These are phyloP conservation scores for Tubosaeta brunneosetosa DNA, from an alignment of 768 basidiomycete species.

Conservation along the genomic window DNA sequence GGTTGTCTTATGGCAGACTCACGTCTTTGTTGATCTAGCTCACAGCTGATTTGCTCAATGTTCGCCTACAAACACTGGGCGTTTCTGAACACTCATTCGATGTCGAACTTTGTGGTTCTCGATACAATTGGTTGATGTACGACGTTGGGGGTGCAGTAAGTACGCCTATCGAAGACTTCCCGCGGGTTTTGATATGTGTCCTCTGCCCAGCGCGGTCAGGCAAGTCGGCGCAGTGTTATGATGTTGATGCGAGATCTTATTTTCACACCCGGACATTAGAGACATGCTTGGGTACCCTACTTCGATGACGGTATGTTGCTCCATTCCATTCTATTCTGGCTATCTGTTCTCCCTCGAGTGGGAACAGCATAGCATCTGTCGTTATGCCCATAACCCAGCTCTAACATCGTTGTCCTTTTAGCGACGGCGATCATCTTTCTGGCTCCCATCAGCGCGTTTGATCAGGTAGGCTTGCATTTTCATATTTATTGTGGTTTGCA, in stretches of 20 bases:
- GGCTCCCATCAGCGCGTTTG: constrained; percentile 82
- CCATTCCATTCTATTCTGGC: background rate
- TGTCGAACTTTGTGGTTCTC: constrained; percentile 55
- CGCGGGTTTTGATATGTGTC: constrained; percentile 4
- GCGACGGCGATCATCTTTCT: constrained; percentile 84
- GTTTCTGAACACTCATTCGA: constrained; percentile 74
- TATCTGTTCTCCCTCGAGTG: constrained; percentile 8
- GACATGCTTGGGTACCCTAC: constrained; percentile 79
- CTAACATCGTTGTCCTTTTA: constrained; percentile 26
- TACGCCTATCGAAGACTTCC: constrained; percentile 9
- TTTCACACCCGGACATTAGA: constrained; percentile 34
- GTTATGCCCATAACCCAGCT: constrained; percentile 6
- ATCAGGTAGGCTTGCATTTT: constrained; percentile 65
- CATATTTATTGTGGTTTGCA: background rate
- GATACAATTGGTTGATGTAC: constrained; percentile 74
- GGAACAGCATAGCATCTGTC: constrained; percentile 16
- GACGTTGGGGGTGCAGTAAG: constrained; percentile 82
- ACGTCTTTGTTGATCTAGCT: background rate
- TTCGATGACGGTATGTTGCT: constrained; percentile 70
- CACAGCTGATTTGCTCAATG: constrained; percentile 71
- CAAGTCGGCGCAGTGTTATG: constrained; percentile 26
- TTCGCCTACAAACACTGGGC: constrained; percentile 75
- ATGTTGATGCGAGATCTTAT: constrained; percentile 13
- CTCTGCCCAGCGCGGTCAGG: constrained; percentile 53
- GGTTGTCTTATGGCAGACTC: constrained; percentile 6